These are phyloP conservation scores for Thermothielavioides terrestris DNA, from an alignment of 495 filamentous ascomycete genomes.

Conservation along the genomic window DNA sequence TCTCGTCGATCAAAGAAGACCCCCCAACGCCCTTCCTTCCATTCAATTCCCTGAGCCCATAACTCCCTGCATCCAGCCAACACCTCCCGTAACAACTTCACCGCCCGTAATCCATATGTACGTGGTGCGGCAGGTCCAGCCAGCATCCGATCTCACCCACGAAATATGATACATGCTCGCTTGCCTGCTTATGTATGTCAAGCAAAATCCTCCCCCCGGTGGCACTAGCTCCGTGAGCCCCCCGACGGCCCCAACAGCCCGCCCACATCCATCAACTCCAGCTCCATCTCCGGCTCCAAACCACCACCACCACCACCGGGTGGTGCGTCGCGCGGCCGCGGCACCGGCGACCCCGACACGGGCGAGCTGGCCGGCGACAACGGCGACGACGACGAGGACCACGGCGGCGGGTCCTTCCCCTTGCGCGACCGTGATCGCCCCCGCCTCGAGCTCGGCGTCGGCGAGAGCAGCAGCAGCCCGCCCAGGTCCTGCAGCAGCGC, in stretches of 20 bases:
- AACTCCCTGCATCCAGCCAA: background rate
- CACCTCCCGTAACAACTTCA: too few relatives aligned
- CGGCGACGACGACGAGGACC: too few relatives aligned
- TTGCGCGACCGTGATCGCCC: background rate
- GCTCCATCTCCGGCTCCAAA: constrained; percentile 2
- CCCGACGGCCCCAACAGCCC: constrained; percentile 34
- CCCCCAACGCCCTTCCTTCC: background rate
- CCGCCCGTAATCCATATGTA: too few relatives aligned
- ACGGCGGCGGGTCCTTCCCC: too few relatives aligned
- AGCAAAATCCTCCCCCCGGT: too few relatives aligned
- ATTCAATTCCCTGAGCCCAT: background rate
- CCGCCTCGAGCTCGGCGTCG: constrained; percentile 20
- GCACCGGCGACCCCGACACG: too few relatives aligned
- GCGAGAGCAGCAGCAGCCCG: constrained; percentile 43
- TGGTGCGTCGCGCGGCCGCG: background rate
- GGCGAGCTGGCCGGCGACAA: too few relatives aligned
- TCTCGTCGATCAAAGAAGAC: background rate
- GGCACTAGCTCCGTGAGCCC: too few relatives aligned
- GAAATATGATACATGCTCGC: too few relatives aligned
- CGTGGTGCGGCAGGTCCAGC: too few relatives aligned
- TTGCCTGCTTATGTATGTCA: too few relatives aligned
- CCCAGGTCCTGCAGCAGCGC: constrained; percentile 53
- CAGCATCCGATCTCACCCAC: too few relatives aligned
- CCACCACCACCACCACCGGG: background rate
- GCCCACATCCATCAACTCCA: constrained; percentile 48